Base-by-base conservation (phyloP, 257 asterid genomes). In the Nicotiana sylvestris region DNA sequence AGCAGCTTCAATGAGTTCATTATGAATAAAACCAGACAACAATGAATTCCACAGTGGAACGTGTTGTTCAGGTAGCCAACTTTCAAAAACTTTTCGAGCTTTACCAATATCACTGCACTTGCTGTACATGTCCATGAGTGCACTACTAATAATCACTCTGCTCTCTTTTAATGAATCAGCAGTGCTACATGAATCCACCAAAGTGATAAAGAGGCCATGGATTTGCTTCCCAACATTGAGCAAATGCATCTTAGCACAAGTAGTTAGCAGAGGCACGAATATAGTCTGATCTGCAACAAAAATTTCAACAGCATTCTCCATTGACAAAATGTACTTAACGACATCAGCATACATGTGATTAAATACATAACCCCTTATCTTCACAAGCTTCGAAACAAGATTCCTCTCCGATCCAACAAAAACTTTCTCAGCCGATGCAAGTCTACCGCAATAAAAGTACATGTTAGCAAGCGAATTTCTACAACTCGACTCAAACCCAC, bases 121-220 rank as follows among this genome's bases (percentile, higher is more conserved):
- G 84, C 80, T 72, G 62, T 86, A 88, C 89, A 88, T 81, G 30
- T 88, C 89, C 61, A 86, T 85, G 83, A 88, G 82, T 27, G 91
- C 86, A 86, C 87, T 77, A 25, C 87, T 82, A n/a, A 85, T 62
- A 39, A 83, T 81, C 58, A 6, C 82, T 37, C 58, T 69, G 35
- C 87, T 84, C 65, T 83, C 84, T 46, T 53, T n/a, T 43, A 78
- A 81, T 55, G 39, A 29, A 53, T 81, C 25, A 72, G 37, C 16
- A 33, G 49, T 39, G 18, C 32, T 35, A 64, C 1, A 30, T 11
- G 80, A 74, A 55, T 82, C 76, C 67, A 76, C 62, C 61, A 82
- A 67, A 29, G 83, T 77, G 70, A 85, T 86, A 64, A 85, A 49
- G 39, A 88, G 83, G 53, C 89, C 86, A 27, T 88, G 91, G 49